A percentile compares a stretch with the other conserved stretches of the same genome.
Conservation (phyloP, 2,329 filamentous ascomycete genomes). For the Penicillium hordei region DNA sequence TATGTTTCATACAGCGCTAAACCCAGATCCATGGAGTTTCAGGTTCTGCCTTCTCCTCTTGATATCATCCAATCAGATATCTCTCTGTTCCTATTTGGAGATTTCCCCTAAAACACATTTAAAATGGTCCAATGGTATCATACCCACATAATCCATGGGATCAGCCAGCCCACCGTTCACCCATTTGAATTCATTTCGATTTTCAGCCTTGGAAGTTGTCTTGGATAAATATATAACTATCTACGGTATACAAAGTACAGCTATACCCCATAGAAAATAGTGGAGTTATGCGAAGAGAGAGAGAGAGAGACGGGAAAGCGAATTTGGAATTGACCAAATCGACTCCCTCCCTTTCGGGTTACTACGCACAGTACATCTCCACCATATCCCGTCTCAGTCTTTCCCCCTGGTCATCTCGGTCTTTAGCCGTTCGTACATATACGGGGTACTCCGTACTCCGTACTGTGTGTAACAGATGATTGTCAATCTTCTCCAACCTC, state of each 20-base stretch:
- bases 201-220: too few relatives aligned
- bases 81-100: not conserved
- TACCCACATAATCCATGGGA: conserved; percentile 6
- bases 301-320: not conserved
- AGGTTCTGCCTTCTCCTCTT: conserved; percentile 16
- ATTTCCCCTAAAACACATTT: not conserved
- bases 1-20: conserved; percentile 30
- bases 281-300: not conserved
- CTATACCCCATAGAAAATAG: too few relatives aligned
- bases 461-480: not conserved
- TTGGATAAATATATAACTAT: not conserved
- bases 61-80: not conserved
- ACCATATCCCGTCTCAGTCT: conserved; percentile 11
- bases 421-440: not conserved
- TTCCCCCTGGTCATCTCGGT: conserved; percentile 9
- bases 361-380: conserved; percentile 9
- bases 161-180: conserved; percentile 18
- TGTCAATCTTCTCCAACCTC: not conserved
- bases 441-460: too few relatives aligned
- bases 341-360: not conserved
- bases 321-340: not conserved
- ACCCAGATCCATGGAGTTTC: conserved; percentile 30
- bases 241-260: too few relatives aligned
- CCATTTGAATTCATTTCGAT: not conserved
- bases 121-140: not conserved